These are phyloP conservation scores for Phialocephala subalpina DNA, from an alignment of 2,329 filamentous ascomycete species.

Conservation along the genomic window DNA sequence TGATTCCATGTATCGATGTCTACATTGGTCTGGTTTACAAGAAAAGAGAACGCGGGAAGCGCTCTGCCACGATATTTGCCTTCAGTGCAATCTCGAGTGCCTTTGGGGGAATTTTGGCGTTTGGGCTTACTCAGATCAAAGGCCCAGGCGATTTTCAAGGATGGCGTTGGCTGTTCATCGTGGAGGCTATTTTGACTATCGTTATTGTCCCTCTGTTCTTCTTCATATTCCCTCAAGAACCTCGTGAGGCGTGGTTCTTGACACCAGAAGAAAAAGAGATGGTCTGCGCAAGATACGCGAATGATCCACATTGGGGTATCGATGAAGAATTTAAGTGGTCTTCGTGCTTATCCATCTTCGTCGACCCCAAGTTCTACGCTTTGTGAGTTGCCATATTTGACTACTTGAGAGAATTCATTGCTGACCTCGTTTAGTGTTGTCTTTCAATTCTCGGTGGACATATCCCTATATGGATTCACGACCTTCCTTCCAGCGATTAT, in stretches of 20 bases:
- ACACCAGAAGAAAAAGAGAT: conserved; percentile 48
- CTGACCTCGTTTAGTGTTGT: conserved; percentile 12
- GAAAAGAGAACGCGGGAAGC: conserved; percentile 23
- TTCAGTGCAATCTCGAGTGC: conserved; percentile 38
- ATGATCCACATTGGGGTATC: conserved; percentile 38
- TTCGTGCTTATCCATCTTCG: conserved; percentile 43
- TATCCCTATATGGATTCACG: conserved; percentile 52
- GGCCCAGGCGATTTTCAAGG: conserved; percentile 52
- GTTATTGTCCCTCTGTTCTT: conserved; percentile 35
- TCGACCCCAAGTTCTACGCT: conserved; percentile 59
- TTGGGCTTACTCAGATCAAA: conserved; percentile 50
- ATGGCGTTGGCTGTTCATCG: conserved; percentile 52
- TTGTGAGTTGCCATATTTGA: conserved; percentile 38
- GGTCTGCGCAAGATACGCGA: conserved; percentile 56
- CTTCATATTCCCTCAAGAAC: conserved; percentile 35
- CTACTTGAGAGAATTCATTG: background rate
- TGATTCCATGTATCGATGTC: conserved; percentile 41
- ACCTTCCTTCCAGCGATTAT: conserved; percentile 65
- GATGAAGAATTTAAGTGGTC: too few relatives aligned
- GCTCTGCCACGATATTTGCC: conserved; percentile 37
- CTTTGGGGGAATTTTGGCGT: conserved; percentile 40
- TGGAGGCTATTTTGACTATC: conserved; percentile 35
- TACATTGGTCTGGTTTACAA: conserved; percentile 42
- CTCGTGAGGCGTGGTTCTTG: conserved; percentile 41
- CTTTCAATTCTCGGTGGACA: conserved; percentile 43